phyloP scores from a whole-genome alignment of 2,329 filamentous ascomycete genomes.

The Decorospora gaudefroyi region DNA sequence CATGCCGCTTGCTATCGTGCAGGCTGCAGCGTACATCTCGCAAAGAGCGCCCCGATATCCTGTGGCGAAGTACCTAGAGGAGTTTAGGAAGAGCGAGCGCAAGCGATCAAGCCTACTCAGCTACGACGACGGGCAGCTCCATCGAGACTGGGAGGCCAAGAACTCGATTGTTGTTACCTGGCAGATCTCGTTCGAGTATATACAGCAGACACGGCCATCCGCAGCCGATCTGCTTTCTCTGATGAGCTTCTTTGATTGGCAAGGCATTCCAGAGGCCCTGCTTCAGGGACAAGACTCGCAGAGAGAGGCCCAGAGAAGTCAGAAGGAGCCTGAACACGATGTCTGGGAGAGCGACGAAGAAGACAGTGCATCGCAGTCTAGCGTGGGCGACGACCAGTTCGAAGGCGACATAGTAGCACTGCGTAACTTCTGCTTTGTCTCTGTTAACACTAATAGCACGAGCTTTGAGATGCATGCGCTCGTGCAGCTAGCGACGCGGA shows the following conservation, averaged over 20 bases:
- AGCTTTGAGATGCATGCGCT: constrained; percentile 51
- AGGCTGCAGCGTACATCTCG: constrained; percentile 43
- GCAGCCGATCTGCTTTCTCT: constrained; percentile 53
- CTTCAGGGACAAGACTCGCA: constrained; percentile 17
- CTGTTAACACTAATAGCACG: background rate
- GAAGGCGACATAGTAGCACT: constrained; percentile 14
- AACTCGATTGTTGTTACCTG: constrained; percentile 44
- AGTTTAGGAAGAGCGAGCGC: constrained; percentile 45
- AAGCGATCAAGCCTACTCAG: constrained; percentile 26
- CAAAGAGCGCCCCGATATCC: constrained; percentile 18
- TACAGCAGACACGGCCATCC: constrained; percentile 29
- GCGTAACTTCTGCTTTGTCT: constrained; percentile 20
- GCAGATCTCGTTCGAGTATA: constrained; percentile 42
- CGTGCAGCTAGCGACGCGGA: constrained; percentile 44
- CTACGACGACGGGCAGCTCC: constrained; percentile 34
- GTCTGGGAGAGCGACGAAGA: constrained; percentile 4
- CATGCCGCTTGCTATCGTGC: constrained; percentile 44
- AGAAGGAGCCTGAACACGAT: background rate
- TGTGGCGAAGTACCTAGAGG: constrained; percentile 45
- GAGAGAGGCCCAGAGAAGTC: background rate
- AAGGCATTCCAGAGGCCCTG: constrained; percentile 49
- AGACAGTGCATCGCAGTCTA: constrained; percentile 2
- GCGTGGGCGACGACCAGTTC: constrained; percentile 22
- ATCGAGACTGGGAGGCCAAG: constrained; percentile 39
- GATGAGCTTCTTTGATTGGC: constrained; percentile 55